Conservation (phyloP, 1,284 basidiomycete species). For the Ganoderma multipileum region DNA sequence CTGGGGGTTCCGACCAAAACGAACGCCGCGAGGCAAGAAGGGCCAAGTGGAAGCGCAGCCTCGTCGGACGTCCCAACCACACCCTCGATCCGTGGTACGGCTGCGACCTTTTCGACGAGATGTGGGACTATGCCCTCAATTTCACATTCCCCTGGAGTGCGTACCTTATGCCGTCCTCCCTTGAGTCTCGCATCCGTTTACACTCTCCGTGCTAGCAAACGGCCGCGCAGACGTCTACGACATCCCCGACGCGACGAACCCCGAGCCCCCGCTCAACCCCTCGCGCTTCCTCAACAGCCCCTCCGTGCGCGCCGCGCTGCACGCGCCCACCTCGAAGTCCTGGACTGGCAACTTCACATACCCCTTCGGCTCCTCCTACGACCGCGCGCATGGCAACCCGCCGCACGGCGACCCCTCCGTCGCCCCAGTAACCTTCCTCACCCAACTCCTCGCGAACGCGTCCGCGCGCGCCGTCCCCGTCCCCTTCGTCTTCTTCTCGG, state of each 20-base stretch:
- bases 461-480: constrained; percentile 35
- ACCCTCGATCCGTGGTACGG: constrained; percentile 44
- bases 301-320: constrained; percentile 60
- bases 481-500: constrained; percentile 40
- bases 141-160: constrained; percentile 67
- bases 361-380: constrained; percentile 50
- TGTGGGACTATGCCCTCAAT: constrained; percentile 44
- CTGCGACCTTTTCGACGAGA: constrained; percentile 41
- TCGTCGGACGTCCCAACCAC: constrained; percentile 35
- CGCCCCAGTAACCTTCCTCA: constrained; percentile 39
- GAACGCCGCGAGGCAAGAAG: constrained; percentile 25
- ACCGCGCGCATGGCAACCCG: constrained; percentile 30
- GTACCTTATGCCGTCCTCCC: constrained; percentile 33
- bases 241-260: constrained; percentile 60
- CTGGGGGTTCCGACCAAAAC: too few relatives aligned
- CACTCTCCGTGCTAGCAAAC: constrained; percentile 20
- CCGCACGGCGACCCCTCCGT: constrained; percentile 51
- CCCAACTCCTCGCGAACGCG: constrained; percentile 39
- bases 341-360: constrained; percentile 59
- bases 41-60: constrained; percentile 34
- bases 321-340: constrained; percentile 66
- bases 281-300: constrained; percentile 66
- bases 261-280: constrained; percentile 53
- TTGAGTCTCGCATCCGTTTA: neutral
- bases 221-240: constrained; percentile 49